Percentiles rank a stretch among this genome's conserved stretches.
These are phyloP conservation scores for Maudiozyma serrabonitensis DNA, from an alignment of 805 yeast species.

Conservation along the genomic window DNA sequence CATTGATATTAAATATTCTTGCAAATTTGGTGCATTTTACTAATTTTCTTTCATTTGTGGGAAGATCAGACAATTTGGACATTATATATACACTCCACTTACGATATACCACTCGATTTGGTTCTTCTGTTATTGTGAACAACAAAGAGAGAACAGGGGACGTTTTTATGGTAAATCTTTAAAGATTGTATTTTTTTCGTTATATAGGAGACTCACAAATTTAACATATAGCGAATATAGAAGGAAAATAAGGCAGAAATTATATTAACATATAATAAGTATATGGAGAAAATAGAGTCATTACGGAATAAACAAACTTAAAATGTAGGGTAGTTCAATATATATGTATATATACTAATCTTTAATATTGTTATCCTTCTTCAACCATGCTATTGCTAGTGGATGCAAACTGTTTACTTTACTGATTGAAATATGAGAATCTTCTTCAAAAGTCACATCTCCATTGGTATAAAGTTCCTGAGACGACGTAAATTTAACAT, in stretches of 20 bases:
- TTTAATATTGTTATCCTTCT: constrained; percentile 10
- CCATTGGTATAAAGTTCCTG: constrained; percentile 17
- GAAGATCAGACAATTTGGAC: not conserved
- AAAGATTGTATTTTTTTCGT: too few species aligned
- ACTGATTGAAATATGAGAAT: constrained; percentile 13
- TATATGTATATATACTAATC: not conserved
- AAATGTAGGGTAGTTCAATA: too few species aligned
- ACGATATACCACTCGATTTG: too few species aligned
- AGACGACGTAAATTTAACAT: constrained; percentile 23
- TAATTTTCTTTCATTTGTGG: constrained; percentile 4
- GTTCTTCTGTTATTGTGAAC: too few species aligned
- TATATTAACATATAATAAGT: too few species aligned
- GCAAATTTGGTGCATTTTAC: constrained; percentile 21
- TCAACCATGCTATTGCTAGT: constrained; percentile 59
- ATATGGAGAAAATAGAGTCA: too few species aligned
- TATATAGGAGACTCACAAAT: too few species aligned
- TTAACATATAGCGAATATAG: too few species aligned
- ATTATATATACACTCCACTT: not conserved
- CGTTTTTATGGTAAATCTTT: too few species aligned
- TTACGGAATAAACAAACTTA: too few species aligned
- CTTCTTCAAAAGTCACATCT: constrained; percentile 8
- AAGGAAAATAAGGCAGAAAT: too few species aligned
- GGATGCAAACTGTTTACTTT: constrained; percentile 54
- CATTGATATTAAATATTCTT: constrained; percentile 10
- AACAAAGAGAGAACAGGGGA: too few species aligned